Evolutionary conservation across 2,329 filamentous ascomycete genomes (phyloP).

Genomic region (Pseudopithomyces chartarum): DNA sequence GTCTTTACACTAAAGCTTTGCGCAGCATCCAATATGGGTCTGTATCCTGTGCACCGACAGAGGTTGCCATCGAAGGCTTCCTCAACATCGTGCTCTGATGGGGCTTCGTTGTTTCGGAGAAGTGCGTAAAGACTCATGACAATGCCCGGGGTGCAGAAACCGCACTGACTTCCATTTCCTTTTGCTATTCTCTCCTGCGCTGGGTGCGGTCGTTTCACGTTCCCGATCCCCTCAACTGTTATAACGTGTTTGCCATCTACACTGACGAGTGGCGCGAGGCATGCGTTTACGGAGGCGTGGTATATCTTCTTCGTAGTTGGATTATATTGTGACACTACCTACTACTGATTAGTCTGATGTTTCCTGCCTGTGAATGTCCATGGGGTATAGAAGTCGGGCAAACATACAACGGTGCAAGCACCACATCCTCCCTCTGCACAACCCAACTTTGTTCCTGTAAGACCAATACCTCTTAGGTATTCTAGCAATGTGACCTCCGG

Average conservation of each 20-base stretch:
- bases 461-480: constrained; percentile 87
- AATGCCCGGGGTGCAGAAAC: constrained; percentile 96
- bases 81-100: constrained; percentile 82
- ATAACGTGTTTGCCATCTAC: constrained; percentile 98
- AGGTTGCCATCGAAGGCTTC: constrained; percentile 97
- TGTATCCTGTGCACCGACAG: constrained; percentile 93
- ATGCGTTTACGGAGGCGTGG: constrained; percentile 96
- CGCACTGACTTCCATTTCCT: constrained; percentile 89
- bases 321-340: constrained; percentile 88
- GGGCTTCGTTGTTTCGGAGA: constrained; percentile 79
- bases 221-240: constrained; percentile 94
- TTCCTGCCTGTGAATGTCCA: neutral
- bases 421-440: constrained; percentile 97
- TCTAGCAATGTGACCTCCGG: constrained; percentile 91
- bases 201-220: constrained; percentile 83
- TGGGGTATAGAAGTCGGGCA: constrained; percentile 7
- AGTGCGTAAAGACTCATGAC: constrained; percentile 97
- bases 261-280: constrained; percentile 87
- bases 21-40: constrained; percentile 91
- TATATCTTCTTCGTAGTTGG: constrained; percentile 92
- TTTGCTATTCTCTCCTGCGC: constrained; percentile 89
- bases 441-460: constrained; percentile 95
- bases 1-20: constrained; percentile 77
- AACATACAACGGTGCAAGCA: constrained; percentile 82
- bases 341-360: constrained; percentile 15